phyloP scores from a whole-genome alignment of 306 rosid species.

The Malus fusca region DNA sequence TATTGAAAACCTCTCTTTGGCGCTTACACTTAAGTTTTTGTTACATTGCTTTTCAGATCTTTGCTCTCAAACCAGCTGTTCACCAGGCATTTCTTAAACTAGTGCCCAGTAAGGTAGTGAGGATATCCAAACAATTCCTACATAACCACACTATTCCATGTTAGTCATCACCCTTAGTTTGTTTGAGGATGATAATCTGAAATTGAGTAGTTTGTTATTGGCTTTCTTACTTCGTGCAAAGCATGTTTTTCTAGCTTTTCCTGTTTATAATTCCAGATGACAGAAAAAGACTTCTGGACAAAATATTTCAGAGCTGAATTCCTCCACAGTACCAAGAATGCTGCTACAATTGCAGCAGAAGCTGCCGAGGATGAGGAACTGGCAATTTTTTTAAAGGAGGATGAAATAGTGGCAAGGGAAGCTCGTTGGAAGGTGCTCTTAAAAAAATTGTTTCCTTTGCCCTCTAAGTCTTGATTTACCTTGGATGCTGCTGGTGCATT shows the following conservation, averaged over 20 bases:
- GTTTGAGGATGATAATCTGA: not conserved
- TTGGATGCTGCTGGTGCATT: constrained; percentile 13
- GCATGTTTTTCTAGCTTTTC: constrained; percentile 1
- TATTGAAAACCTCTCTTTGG: not conserved
- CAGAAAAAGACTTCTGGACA: constrained; percentile 87
- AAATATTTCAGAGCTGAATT: constrained; percentile 94
- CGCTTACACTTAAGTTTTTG: constrained; percentile 5
- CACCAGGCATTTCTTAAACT: constrained; percentile 76
- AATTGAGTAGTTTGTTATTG: not conserved
- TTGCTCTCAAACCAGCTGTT: constrained; percentile 91
- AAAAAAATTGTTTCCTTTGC: not conserved
- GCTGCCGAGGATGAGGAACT: constrained; percentile 99
- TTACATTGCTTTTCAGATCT: constrained; percentile 53
- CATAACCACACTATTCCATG: constrained; percentile 1
- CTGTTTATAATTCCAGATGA: constrained; percentile 49
- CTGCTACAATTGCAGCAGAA: constrained; percentile 86
- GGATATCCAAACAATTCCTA: constrained; percentile 15
- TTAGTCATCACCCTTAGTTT: not conserved
- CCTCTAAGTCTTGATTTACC: not conserved
- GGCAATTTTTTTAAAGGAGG: constrained; percentile 81
- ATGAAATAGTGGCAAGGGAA: constrained; percentile 79
- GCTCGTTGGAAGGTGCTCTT: constrained; percentile 66
- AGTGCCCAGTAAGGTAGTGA: constrained; percentile 76
- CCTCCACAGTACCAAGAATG: constrained; percentile 77
- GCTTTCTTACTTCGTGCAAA: not conserved